Base-by-base conservation (phyloP, 176 grass and related monocot genomes). In the Carex myosuroides region DNA sequence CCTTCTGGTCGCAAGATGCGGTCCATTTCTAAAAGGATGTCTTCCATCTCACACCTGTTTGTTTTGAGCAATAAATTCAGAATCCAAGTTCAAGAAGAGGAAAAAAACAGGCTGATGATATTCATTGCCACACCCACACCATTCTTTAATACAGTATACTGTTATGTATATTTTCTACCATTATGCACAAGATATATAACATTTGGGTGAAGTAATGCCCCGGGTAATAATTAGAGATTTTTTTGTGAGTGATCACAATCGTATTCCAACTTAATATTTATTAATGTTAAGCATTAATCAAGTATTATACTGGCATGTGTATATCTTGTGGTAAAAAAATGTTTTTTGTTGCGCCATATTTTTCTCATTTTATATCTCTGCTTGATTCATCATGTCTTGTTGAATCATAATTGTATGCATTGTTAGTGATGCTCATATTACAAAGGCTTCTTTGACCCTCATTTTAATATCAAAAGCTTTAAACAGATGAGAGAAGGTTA, bases 1-100 rank as follows among this genome's bases (percentile, higher is more conserved):
- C 94, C 94, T 88, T 97, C 92, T 0, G 94, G 94, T 17, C 90
- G 88, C 79, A 97, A 85, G 70, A 94, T 97, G 69, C 94, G 88
- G 86, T 97, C 94, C 92, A 97, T 97, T 88, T 97, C 94, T 68
- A 94, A 58, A 89, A 97, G 91, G 81, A 94, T 94, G 76, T 94
- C 91, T 88, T 94, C 91, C 73, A 83, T 60, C 0, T 87, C 59
- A 85, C 90, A 97, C 69, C 88, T 94, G 76, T 13, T 85, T 77
- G 35, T 54, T 77, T 75, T 16, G 3, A 55, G 21, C 73, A 77
- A 55, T 77, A 55, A 52, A 77, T 77, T 77, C 50, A 77, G 22
- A 56, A 77, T 55, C 11, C 21, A 50, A 74, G 32, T 70, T 39
- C 6, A n/a, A 18, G 39, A 44, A 46, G 22, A 77, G 73, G 21